A percentile compares a stretch with the other conserved stretches of the same genome.
Evolutionary conservation across 176 grass and related monocot genomes (phyloP).

Genomic region (Saccharum spontaneum): DNA sequence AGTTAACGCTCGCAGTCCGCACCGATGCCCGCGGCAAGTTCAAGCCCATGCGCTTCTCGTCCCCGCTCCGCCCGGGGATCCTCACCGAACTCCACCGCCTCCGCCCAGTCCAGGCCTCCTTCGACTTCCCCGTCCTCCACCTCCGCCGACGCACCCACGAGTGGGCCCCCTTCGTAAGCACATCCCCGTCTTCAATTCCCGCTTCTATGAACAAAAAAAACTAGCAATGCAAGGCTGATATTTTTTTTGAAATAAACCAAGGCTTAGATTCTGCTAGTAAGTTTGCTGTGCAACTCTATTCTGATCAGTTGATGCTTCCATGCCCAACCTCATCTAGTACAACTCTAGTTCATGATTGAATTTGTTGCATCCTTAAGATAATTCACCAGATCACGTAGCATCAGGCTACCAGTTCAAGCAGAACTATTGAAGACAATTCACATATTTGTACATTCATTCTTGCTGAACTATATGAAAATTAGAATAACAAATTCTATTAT

Average conservation of each 20-base stretch:
- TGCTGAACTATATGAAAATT: neutral
- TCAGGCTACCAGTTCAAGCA: slow-evolving; percentile 7
- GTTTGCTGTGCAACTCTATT: neutral
- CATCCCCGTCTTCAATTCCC: neutral
- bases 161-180: slow-evolving; percentile 85
- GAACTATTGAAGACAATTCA: slow-evolving; percentile 2
- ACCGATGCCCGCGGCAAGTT: slow-evolving; percentile 78
- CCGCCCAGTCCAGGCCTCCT: slow-evolving; percentile 41
- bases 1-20: slow-evolving; percentile 78
- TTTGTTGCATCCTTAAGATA: neutral
- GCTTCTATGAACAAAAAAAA: neutral
- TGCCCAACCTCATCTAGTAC: slow-evolving; percentile 19
- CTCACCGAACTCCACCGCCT: slow-evolving; percentile 89
- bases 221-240: neutral
- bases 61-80: slow-evolving; percentile 75
- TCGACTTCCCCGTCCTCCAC: slow-evolving; percentile 90
- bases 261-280: neutral
- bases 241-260: neutral
- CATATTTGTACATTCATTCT: neutral
- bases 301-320: neutral
- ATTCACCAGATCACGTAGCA: neutral
- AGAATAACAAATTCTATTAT: neutral
- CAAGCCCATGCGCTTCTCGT: slow-evolving; percentile 82
- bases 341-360: neutral
- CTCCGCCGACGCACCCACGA: slow-evolving; percentile 76